These are phyloP conservation scores for Cucurbita ficifolia DNA, from an alignment of 306 rosid genomes.

Conservation along the genomic window DNA sequence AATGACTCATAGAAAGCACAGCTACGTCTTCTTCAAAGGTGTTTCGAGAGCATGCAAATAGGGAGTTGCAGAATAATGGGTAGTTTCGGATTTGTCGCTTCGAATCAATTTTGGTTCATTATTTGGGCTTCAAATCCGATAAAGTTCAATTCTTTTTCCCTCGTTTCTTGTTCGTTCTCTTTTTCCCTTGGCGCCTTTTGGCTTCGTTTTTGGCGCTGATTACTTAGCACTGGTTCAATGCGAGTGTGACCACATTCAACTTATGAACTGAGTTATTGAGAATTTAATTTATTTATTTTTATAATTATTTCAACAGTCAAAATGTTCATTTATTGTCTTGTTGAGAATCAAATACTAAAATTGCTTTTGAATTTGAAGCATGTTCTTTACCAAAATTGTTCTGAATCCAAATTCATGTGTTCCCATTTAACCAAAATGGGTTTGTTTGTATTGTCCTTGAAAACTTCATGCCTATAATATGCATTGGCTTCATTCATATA, in stretches of 20 bases:
- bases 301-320: neutral
- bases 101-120: slow-evolving; percentile 14
- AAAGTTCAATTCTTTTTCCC: neutral
- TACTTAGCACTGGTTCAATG: neutral
- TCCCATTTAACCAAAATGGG: neutral
- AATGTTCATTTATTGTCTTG: neutral
- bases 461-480: neutral
- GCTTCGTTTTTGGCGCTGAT: neutral
- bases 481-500: neutral
- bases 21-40: neutral
- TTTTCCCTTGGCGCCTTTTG: slow-evolving; percentile 4
- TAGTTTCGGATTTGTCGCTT: slow-evolving; percentile 19
- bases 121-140: slow-evolving; percentile 21
- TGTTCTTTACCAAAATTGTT: neutral
- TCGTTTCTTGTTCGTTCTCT: neutral
- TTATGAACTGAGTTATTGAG: neutral
- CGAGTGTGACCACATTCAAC: neutral
- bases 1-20: neutral
- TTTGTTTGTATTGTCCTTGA: neutral
- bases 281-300: neutral
- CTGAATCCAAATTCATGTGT: neutral
- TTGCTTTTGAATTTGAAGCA: neutral
- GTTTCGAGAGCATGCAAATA: slow-evolving; percentile 27
- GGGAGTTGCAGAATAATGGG: neutral
- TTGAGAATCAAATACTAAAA: neutral